Evolutionary conservation across 345 rosid species (phyloP), one percentile per base, ranked within the genome.

Genomic region (Syzygium grande): DNA sequence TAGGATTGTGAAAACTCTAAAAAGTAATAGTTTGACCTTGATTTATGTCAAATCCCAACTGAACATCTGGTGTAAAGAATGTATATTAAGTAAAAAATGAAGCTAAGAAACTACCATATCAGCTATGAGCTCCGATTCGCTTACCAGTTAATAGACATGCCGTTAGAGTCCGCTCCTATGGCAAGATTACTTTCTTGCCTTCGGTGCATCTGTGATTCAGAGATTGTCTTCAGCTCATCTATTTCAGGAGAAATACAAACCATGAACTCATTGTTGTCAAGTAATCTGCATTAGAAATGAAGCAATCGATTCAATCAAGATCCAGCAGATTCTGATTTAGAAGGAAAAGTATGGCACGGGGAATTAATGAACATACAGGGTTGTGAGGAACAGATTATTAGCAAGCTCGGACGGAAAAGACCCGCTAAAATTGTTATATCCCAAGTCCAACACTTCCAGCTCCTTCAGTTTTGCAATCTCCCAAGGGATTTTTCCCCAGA

Each of bases 401-500:
- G 68, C 85, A 87, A 92, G 88, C 59, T 89, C 88, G 46, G 92
- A 90, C 59, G 96, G 93, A 87, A 95, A 92, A 12, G 91, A 85
- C 54, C 95, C 96, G 54, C 93, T 93, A 73, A 97, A 95, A 92
- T 96, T 94, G 91, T 97, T 97, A 83, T 88, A 91, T 91, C 95
- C 94, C 91, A 97, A 91, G 90, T 97, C 99, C 94, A 97, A 92
- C 88, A 91, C 89, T 91, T 96, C 95, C 91, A 97, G 92, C 91
- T 93, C 95, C 90, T 90, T 93, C 92, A 97, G 61, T 65, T 93
- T 90, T 88, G 94, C 89, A 79, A 96, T 91, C 91, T 96, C 99
- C 88, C 92, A 83, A 87, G 99, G 99, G 86, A 96, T 89, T 77
- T 54, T 87, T 58, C 99, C 98, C 46, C 86, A 88, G 87, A 97